Evolutionary conservation across 768 basidiomycete species (phyloP), one percentile per base, ranked within the genome.

Genomic region (Mrakia blollopis): DNA sequence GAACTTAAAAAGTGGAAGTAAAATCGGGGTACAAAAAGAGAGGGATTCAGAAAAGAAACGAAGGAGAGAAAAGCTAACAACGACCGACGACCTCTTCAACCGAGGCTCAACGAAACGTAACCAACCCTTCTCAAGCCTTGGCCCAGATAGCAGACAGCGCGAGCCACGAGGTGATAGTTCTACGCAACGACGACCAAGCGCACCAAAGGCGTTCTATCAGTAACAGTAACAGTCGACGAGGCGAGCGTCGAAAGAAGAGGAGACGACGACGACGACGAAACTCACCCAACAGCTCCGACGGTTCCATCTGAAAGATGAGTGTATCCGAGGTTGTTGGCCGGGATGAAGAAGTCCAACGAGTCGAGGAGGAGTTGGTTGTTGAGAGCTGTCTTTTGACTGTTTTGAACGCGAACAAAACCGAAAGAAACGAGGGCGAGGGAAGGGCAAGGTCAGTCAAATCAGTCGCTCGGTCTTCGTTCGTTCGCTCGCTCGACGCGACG

Each of bases 341-440:
- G 97, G 80, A 95, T 89, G 89, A 91, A 95, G 77, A 94, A 84
- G 82, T 99, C 97, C 76, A 94, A 86, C 28, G 89, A 81, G 83
- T 99, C 97, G 77, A 92, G 89, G 74, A 91, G 84, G 80, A 98
- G 88, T 83, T 98, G 97, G 79, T 88, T 88, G 39, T 90, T 88
- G 41, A 89, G 87, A 8, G 87, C 88, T 67, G 87, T 86, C 67
- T 89, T 89, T 80, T 90, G 87, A 60, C 85, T 83, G 71, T 16
- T 32, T 23, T 0, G 37, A 14, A 21, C 47, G 47, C 47, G 47
- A 50, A 50, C 47, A 50, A 50, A 50, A 50, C 47, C 47, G 47
- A 50, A n/a, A 16, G 47, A 21, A 50, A 41, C 39, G 39, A 44
- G 14, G 10, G 44, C 11, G 11, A 44, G 11, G 44, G 44, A 13